Evolutionary conservation across 2,329 filamentous ascomycete species (phyloP), one percentile per base, ranked within the genome.

Genomic region (Emmonsia crescens): DNA sequence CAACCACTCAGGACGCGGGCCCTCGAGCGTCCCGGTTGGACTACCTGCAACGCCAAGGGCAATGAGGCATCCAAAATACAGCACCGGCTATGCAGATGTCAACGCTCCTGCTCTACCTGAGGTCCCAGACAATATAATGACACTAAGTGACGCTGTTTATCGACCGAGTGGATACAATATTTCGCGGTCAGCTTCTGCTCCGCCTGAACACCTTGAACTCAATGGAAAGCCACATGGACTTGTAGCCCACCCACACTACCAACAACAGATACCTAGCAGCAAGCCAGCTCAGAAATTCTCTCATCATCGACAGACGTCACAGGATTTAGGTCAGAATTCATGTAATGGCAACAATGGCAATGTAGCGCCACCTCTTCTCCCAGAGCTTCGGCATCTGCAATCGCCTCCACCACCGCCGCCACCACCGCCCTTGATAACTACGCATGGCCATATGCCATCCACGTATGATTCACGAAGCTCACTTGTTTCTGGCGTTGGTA

Each of bases 31-130:
- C 1, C 81, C 83, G 5, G 82, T 93, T 59, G 92, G 91, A 0
- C 82, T 96, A n/a, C 91, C 93, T 16, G 90, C 91, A 1, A 96
- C 92, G 0, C 92, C 93, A 36, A 87, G 90, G 76, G 91, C 91
- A 0, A 96, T 96, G 91, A 85, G 89, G 24, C 85, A 95, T 71
- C 83, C 84, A 1, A 85, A 89, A 51, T 85, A 93, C 67, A 81
- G 82, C 72, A 69, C 67, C 52, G 70, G 69, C 57, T 63, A 67
- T 40, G 76, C 79, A 52, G 73, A 77, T 40, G 78, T 81, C 19
- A 72, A 74, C 38, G 77, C 80, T 29, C 82, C 82, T 29, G 78
- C 79, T n/a, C 78, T 84, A 12, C 79, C 82, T 36, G 77, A 80
- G 61, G 78, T 85, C 36, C 85, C 86, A 0, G 79, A 82, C n/a